Evolutionary conservation across 495 filamentous ascomycete species (phyloP), one percentile per base, ranked within the genome.

Genomic region (Penicillium ucsense): DNA sequence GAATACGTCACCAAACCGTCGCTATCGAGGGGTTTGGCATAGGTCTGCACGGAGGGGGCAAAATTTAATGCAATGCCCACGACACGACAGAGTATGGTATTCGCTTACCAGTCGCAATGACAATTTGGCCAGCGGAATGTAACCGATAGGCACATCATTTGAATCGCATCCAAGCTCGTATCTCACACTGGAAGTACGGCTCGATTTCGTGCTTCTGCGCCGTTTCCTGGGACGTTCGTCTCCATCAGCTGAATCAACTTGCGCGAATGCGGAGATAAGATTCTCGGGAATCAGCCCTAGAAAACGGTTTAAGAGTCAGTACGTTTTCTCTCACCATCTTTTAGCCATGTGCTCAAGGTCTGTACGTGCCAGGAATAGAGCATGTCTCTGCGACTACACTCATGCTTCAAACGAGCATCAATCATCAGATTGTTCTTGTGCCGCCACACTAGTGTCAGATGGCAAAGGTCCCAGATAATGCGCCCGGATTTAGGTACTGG

Each of bases 111-210:
- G 42, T 38, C 50, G 53, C 41, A 72, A 40, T 42, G 45, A 29
- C 42, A 71, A 50, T 4, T 66, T 61, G 47, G 60, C 61, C 6
- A 74, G 45, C 38, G 68, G 63, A 38, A 74, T 66, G 40, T 71
- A 67, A 0, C 65, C 65, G 38, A 48, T 11, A 38, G 65, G 66
- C 3, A 59, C 47, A 35, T 54, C 45, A 28, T 50, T 49, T 4
- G 35, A n/a, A 3, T 59, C 60, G 9, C 60, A 5, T 2, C 59
- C 60, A 41, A 53, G 43, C 31, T 49, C 11, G 5, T 56, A 27
- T 29, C 48, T 39, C 6, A 71, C 48, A 31, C 55, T 65, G 11
- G 45, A 52, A n/a, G 47, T 31, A 4, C 20, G 20, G 20, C 41
- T 46, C 20, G 53, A 39, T 36, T 57, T 51, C 8, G 37, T 6